Evolutionary conservation across 768 basidiomycete genomes (phyloP), one percentile per base, ranked within the genome.

Genomic region (Rhizopogon roseolus): DNA sequence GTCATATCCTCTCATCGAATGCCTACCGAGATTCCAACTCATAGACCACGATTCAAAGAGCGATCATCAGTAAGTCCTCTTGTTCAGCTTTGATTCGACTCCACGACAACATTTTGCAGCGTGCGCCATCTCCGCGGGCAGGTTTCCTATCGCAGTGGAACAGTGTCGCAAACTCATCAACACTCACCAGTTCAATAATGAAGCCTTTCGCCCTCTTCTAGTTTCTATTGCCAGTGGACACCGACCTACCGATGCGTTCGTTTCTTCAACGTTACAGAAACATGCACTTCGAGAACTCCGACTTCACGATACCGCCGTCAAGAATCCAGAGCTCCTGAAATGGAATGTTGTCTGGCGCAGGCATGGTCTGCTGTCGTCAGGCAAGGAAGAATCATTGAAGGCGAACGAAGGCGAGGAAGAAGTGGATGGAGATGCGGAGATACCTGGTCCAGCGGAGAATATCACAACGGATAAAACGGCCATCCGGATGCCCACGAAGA

Each of bases 151-250:
- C 9, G 81, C 89, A 14, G 81, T 91, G 14, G 87, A 91, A 56
- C 87, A 91, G 62, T 80, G 80, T 32, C 82, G 93, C 25, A 88
- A 88, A 57, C 71, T 98, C 32, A 82, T 90, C 53, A 84, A 80
- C 32, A 70, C 72, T 0, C 76, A 93, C 62, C 93, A 96, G 63
- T 93, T 90, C 74, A 87, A 93, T 63, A 89, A 93, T 50, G 92
- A 95, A 40, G 87, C 93, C 0, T 71, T 89, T 11, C 84, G 92
- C 6, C 78, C 98, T 45, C 77, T 96, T 19, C 64, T 87, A 4
- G 86, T 88, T 0, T 80, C 81, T 0, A 77, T 97, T 4, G 82
- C 85, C 0, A 84, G 85, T 54, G 91, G 92, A 0, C 60, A 87
- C 4, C 77, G 76, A 27, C 76, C 87, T 3, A 84, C 86, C 0